These are phyloP conservation scores for Stemphylium lycopersici DNA, from an alignment of 2,329 filamentous ascomycete genomes.

Conservation along the genomic window DNA sequence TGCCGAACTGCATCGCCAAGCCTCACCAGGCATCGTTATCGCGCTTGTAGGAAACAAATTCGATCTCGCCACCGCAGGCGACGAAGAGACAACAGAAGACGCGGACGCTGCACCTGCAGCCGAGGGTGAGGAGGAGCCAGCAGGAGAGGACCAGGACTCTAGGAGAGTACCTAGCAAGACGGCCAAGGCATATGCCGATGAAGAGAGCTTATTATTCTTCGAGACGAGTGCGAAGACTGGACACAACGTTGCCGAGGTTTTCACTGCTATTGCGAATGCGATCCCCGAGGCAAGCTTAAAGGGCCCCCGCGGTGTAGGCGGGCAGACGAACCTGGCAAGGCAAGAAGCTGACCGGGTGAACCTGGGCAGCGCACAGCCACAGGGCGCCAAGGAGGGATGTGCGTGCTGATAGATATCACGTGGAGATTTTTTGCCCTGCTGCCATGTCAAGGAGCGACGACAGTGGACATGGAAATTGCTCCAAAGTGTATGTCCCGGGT, in stretches of 20 bases:
- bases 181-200: slow-evolving; percentile 90
- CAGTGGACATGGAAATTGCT: neutral
- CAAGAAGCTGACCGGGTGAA: slow-evolving; percentile 78
- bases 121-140: slow-evolving; percentile 57
- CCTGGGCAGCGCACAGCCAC: slow-evolving; percentile 72
- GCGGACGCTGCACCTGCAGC: slow-evolving; percentile 56
- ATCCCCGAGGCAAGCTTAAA: slow-evolving; percentile 97
- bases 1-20: slow-evolving; percentile 93
- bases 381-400: slow-evolving; percentile 86
- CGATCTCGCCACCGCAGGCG: slow-evolving; percentile 70
- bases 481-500: neutral
- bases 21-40: slow-evolving; percentile 94
- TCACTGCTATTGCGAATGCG: slow-evolving; percentile 96
- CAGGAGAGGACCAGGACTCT: slow-evolving; percentile 72
- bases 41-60: slow-evolving; percentile 89
- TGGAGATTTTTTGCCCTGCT: neutral
- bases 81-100: slow-evolving; percentile 55
- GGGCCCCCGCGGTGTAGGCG: slow-evolving; percentile 72
- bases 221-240: slow-evolving; percentile 98
- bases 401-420: slow-evolving; percentile 67
- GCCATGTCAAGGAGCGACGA: neutral
- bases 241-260: slow-evolving; percentile 91
- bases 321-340: slow-evolving; percentile 62
- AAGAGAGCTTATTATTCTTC: slow-evolving; percentile 93
- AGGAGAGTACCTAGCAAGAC: slow-evolving; percentile 90